Percentiles rank a stretch among this genome's conserved stretches.
phyloP scores from a whole-genome alignment of 306 rosid species.

The Fragaria iinumae region DNA sequence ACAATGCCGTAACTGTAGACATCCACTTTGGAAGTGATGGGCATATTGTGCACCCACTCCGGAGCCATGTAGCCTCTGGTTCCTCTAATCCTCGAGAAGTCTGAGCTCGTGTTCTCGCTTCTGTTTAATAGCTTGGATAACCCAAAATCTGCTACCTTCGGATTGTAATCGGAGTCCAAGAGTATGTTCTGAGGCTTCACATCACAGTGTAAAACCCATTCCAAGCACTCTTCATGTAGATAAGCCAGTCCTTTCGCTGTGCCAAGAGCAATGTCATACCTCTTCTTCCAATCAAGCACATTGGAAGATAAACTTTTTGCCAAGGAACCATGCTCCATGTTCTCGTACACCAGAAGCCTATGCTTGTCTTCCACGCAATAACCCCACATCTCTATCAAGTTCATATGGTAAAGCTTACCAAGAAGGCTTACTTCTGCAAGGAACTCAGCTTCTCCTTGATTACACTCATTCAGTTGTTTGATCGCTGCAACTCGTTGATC shows the following conservation, averaged over 20 bases:
- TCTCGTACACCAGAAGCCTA: conserved; percentile 50
- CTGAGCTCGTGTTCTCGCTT: conserved; percentile 25
- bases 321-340: conserved; percentile 47
- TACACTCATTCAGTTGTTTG: conserved; percentile 37
- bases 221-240: conserved; percentile 63
- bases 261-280: conserved; percentile 45
- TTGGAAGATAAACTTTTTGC: conserved; percentile 26
- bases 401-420: conserved; percentile 61
- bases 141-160: conserved; percentile 66
- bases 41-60: conserved; percentile 55
- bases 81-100: conserved; percentile 48
- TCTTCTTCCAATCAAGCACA: conserved; percentile 41
- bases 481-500: conserved; percentile 46
- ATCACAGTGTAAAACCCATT: conserved; percentile 71
- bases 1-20: conserved; percentile 69
- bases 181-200: conserved; percentile 72
- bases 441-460: conserved; percentile 56
- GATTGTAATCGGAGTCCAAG: conserved; percentile 39
- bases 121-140: conserved; percentile 44
- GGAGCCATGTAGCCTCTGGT: conserved; percentile 79
- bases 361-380: conserved; percentile 54
- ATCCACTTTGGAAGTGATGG: conserved; percentile 59
- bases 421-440: conserved; percentile 52
- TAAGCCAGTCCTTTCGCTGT: conserved; percentile 54
- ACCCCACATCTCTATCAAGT: conserved; percentile 61